These are phyloP conservation scores for Erodium moschatum DNA, from an alignment of 441 rosid genomes.

Conservation along the genomic window DNA sequence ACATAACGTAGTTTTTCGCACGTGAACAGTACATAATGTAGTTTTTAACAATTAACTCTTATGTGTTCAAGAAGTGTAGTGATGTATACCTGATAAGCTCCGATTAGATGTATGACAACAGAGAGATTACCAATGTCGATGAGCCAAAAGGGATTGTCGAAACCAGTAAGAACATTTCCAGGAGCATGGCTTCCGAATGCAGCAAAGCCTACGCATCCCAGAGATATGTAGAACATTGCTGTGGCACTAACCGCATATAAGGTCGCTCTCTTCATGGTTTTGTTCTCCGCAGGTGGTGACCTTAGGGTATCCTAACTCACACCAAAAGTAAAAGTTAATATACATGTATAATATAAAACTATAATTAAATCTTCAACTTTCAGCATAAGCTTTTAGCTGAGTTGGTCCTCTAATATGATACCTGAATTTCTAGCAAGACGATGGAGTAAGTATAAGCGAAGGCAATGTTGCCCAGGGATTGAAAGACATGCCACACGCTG, in stretches of 20 bases:
- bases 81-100: conserved; percentile 34
- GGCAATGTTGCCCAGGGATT: conserved; percentile 31
- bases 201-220: conserved; percentile 28
- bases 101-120: conserved; percentile 26
- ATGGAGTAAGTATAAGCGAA: conserved; percentile 23
- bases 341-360: too few species aligned
- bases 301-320: conserved; percentile 25
- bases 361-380: too few species aligned
- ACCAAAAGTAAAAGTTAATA: too few species aligned
- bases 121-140: conserved; percentile 29
- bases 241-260: conserved; percentile 17
- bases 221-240: conserved; percentile 24
- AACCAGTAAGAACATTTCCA: conserved; percentile 31
- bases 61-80: too few species aligned
- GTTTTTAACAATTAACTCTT: too few species aligned
- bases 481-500: conserved; percentile 26
- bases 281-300: conserved; percentile 27
- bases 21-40: too few species aligned
- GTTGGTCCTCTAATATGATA: too few species aligned
- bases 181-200: conserved; percentile 27
- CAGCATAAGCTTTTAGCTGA: too few species aligned
- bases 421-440: conserved; percentile 29
- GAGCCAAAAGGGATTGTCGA: conserved; percentile 27
- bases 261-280: conserved; percentile 29
- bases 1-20: too few species aligned